Evolutionary conservation across 2,329 filamentous ascomycete genomes (phyloP).

Genomic region (Aspergillus fischeri): DNA sequence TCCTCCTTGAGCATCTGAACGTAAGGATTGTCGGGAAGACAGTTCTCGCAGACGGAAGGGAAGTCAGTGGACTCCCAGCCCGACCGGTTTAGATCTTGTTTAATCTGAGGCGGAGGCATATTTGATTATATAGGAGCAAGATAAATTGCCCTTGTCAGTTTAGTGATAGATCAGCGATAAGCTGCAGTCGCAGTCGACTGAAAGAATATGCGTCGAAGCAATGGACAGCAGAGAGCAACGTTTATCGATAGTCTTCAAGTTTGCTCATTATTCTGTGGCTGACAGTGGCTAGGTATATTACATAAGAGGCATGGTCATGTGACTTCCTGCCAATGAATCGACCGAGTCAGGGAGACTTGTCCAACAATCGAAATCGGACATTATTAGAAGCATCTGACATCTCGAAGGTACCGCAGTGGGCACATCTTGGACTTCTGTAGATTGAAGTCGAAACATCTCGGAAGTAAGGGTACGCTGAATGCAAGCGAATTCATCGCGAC

Average conservation of each 20-base stretch:
- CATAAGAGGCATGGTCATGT: background rate
- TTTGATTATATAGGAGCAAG: background rate
- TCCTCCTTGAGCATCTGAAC: conserved; percentile 99
- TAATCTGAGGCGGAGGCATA: conserved; percentile 83
- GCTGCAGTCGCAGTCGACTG: background rate
- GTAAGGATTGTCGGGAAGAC: conserved; percentile 92
- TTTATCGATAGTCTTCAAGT: conserved; percentile 11
- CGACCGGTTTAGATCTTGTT: conserved; percentile 89
- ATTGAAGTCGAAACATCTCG: background rate
- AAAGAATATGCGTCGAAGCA: background rate
- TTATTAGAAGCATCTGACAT: background rate
- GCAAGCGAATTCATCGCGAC: background rate
- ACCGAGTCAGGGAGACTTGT: background rate
- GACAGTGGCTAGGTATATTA: conserved; percentile 8
- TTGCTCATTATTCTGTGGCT: conserved; percentile 6
- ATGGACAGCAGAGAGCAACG: background rate
- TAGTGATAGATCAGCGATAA: background rate
- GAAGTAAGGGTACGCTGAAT: background rate
- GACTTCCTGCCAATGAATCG: background rate
- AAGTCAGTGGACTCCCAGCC: conserved; percentile 78
- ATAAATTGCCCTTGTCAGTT: background rate
- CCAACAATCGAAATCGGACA: background rate
- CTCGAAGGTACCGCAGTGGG: background rate
- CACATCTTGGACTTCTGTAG: background rate
- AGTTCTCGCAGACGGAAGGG: conserved; percentile 67